Base-by-base conservation (phyloP, 495 filamentous ascomycete genomes). In the Neurospora sp. region DNA sequence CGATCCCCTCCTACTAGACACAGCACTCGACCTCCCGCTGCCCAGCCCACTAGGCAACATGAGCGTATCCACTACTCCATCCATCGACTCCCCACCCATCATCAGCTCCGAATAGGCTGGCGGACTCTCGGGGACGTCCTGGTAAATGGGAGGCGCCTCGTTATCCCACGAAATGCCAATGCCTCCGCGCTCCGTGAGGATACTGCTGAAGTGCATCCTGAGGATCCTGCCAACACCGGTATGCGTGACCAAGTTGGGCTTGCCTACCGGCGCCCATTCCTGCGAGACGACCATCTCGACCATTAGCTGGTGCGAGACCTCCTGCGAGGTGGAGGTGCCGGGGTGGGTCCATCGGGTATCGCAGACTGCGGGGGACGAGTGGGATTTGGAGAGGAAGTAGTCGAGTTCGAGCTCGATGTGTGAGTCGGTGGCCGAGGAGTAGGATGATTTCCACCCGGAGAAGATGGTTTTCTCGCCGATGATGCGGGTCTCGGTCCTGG, bases 111-210 rank as follows among this genome's bases (percentile, higher is more conserved):
- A 77, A 74, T 99, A 98, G 3, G 87, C 87, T 0, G 96, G 96
- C 40, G 96, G 96, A 65, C 91, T 93, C 8, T 89, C 90, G 0
- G 95, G 94, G 38, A 99, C 94, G 78, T 98, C 93, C 82, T 96
- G 92, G 78, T 99, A 99, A 77, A 95, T 89, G 0, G 96, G 96
- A 42, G 96, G 96, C 80, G 91, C 89, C 82, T 99, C 96, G 81
- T 97, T 94, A 72, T 99, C 96, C 96, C 96, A 99, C 78, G 90
- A 92, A 77, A 99, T 95, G 3, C 96, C 96, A 70, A 98, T 85
- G 3, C 96, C 96, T 20, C 87, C 87, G 42, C 94, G 87, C 79
- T 97, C 92, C 1, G 95, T 98, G 70, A 98, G 84, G 42, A 88
- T 83, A 41, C 93, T 82, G 74, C 87, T 86, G 86, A 98, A 98